Evolutionary conservation across 495 filamentous ascomycete genomes (phyloP).

Genomic region (Lophiotrema nucula): DNA sequence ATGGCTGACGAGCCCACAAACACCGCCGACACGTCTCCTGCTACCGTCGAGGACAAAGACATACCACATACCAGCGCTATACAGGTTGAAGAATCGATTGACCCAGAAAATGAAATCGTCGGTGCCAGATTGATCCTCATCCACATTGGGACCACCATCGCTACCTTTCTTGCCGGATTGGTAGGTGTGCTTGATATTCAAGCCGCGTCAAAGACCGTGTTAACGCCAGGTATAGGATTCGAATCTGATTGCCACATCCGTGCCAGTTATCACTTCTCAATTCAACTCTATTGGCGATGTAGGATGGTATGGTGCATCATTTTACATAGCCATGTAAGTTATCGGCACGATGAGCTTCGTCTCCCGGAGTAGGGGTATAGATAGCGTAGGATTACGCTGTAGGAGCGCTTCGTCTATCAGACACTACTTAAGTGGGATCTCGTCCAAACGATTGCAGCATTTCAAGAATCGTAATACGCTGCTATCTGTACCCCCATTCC

Average conservation of each 20-base stretch:
- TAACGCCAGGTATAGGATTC: background rate
- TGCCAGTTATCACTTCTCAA: constrained; percentile 52
- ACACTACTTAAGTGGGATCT: no score
- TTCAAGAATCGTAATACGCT: no score
- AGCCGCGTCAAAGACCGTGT: background rate
- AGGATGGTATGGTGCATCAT: constrained; percentile 57
- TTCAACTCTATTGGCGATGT: constrained; percentile 50
- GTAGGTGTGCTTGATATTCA: background rate
- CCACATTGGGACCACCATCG: constrained; percentile 10
- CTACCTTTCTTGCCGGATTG: constrained; percentile 9
- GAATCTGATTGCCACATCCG: constrained; percentile 45
- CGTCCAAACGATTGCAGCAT: no score
- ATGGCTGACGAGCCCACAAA: no score
- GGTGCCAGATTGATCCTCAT: constrained; percentile 3
- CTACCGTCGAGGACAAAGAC: no score
- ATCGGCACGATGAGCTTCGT: no score
- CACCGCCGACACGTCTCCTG: no score
- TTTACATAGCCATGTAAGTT: constrained; percentile 48
- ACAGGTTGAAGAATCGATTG: constrained; percentile 1
- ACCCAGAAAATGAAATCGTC: constrained; percentile 14
- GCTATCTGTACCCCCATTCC: no score
- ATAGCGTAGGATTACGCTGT: no score
- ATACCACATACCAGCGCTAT: no score
- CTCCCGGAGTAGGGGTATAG: no score
- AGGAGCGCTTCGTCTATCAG: background rate